Evolutionary conservation across 2,329 filamentous ascomycete genomes (phyloP), one percentile per base, ranked within the genome.

Genomic region (Neurospora sp.): DNA sequence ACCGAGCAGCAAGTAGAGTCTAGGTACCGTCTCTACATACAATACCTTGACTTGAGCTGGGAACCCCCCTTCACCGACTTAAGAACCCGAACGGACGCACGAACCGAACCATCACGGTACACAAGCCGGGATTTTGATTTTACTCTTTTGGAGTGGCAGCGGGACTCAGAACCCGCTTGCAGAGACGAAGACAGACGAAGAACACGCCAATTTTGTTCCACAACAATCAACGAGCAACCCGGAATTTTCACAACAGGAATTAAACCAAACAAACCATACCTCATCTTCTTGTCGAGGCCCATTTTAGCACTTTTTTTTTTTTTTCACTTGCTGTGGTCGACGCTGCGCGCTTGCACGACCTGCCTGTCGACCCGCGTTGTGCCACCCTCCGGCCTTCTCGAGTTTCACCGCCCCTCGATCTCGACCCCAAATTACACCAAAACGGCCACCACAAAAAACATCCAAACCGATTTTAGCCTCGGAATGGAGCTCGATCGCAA

Each of bases 401-500:
- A 68, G 71, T 62, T 52, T 28, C 39, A 42, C 17, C 52, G 67
- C 52, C 52, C 52, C 28, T 62, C 52, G 52, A 17, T 68, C 52
- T 58, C 42, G 67, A 66, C 28, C 38, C 46, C 68, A 69, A n/a
- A 23, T 68, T 67, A 58, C 42, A 36, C 42, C 67, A 40, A 68
- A 39, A 52, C 58, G 40, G 40, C 62, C 38, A 58, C 67, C 39
- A n/a, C 40, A 67, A 68, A 58, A 58, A 38, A n/a, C 62, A 46
- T 19, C 43, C 68, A 42, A 36, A 3, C 68, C 17, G n/a, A 68
- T 68, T 70, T 70, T 67, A 66, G 73, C 71, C 70, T 76, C 73
- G 74, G 67, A 28, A 77, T 78, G 76, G 76, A 77, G 75, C 69
- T 70, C 68, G 74, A 73, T 72, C 71, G 69, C 68, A 72, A 73